These are phyloP conservation scores for Coleophoma cylindrospora DNA, from an alignment of 2,329 filamentous ascomycete genomes.

Conservation along the genomic window DNA sequence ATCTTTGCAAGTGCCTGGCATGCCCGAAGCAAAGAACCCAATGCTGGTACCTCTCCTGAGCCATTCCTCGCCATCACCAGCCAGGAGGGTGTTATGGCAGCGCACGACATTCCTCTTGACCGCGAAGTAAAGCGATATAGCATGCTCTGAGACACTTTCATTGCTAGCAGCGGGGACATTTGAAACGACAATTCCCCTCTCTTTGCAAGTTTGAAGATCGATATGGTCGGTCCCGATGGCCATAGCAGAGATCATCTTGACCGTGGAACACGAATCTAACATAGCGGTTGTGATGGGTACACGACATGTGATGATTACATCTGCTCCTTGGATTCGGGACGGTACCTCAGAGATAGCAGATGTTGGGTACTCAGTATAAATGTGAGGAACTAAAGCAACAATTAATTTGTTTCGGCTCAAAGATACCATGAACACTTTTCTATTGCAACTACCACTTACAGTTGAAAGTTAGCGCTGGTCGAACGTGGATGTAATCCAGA, in stretches of 20 bases:
- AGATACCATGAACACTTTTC: too few relatives aligned
- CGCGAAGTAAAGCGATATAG: constrained; percentile 24
- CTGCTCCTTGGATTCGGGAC: constrained; percentile 28
- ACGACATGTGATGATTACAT: constrained; percentile 30
- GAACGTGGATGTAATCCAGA: constrained; percentile 13
- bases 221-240: constrained; percentile 33
- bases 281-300: constrained; percentile 24
- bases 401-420: not conserved
- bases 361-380: constrained; percentile 12
- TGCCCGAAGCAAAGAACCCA: constrained; percentile 11
- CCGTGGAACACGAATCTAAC: constrained; percentile 23
- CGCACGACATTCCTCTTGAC: constrained; percentile 30
- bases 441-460: not conserved
- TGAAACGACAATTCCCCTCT: constrained; percentile 27
- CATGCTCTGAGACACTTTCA: constrained; percentile 29
- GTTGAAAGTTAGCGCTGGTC: constrained; percentile 10
- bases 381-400: constrained; percentile 10
- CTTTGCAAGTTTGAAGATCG: constrained; percentile 28
- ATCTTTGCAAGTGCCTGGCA: constrained; percentile 14
- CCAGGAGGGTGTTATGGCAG: constrained; percentile 21
- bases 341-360: constrained; percentile 15
- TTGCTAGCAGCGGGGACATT: constrained; percentile 33
- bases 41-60: constrained; percentile 17
- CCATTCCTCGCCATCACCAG: constrained; percentile 23
- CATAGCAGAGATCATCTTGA: constrained; percentile 29